These are phyloP conservation scores for Eutypella sp. DNA, from an alignment of 2,329 filamentous ascomycete genomes.

Conservation along the genomic window DNA sequence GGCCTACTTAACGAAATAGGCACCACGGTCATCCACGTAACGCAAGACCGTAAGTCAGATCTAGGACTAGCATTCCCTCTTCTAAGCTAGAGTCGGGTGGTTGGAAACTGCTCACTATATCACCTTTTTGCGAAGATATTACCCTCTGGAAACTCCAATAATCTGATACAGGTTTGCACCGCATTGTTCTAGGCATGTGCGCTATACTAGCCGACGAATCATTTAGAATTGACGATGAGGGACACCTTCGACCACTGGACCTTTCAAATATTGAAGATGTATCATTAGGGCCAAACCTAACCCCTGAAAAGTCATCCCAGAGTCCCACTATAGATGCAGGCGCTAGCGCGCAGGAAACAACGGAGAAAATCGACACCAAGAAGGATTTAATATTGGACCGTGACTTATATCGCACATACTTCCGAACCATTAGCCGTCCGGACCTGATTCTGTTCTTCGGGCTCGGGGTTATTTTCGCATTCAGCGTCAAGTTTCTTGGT, in stretches of 20 bases:
- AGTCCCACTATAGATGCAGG: background rate
- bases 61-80: background rate
- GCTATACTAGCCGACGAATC: slow-evolving; percentile 7
- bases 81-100: no score
- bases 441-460: slow-evolving; percentile 12
- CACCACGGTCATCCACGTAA: slow-evolving; percentile 15
- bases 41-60: slow-evolving; percentile 14
- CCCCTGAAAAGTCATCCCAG: background rate
- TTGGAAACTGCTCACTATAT: no score
- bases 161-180: no score
- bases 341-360: background rate
- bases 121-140: no score
- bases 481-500: slow-evolving; percentile 14
- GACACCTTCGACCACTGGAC: slow-evolving; percentile 1
- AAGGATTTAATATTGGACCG: slow-evolving; percentile 6
- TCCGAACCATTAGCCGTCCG: slow-evolving; percentile 10
- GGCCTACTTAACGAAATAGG: slow-evolving; percentile 6
- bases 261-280: background rate
- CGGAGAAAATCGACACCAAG: background rate
- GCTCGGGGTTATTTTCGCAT: slow-evolving; percentile 8
- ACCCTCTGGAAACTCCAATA: no score
- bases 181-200: slow-evolving; percentile 2
- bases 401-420: slow-evolving; percentile 14
- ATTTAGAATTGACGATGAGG: slow-evolving; percentile 8
- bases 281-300: background rate